Conservation (phyloP, 768 basidiomycete species). For the Mycena vitilis region DNA sequence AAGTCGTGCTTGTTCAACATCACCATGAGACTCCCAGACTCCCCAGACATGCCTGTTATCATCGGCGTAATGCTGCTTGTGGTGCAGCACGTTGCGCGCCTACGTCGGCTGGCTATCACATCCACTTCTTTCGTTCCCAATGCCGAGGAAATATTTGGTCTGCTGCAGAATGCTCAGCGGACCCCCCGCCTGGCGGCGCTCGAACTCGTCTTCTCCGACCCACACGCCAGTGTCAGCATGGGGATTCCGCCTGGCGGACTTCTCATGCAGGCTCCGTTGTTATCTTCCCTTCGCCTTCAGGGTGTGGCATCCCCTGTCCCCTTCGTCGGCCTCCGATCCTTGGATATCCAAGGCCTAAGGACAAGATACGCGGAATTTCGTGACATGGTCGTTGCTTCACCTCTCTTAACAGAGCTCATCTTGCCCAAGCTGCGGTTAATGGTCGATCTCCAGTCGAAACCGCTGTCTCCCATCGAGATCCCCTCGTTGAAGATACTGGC, state of each 20-base stretch:
- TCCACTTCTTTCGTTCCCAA: constrained; percentile 2
- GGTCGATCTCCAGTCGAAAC: constrained; percentile 21
- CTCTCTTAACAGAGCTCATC: constrained; percentile 29
- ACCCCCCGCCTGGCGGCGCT: constrained; percentile 26
- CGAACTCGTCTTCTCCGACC: constrained; percentile 23
- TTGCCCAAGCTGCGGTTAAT: constrained; percentile 31
- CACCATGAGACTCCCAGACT: constrained; percentile 20
- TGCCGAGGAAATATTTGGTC: constrained; percentile 31
- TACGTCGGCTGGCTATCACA: constrained; percentile 24
- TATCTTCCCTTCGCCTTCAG: constrained; percentile 30
- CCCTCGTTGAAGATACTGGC: constrained; percentile 32
- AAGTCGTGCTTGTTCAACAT: constrained; percentile 36
- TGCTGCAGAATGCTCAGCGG: constrained; percentile 33
- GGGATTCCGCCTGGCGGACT: constrained; percentile 16
- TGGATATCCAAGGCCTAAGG: constrained; percentile 31
- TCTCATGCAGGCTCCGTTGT: constrained; percentile 27
- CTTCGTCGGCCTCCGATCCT: constrained; percentile 31
- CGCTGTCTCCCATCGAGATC: constrained; percentile 30
- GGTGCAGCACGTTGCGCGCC: constrained; percentile 27
- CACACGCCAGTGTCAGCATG: constrained; percentile 15
- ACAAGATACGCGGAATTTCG: constrained; percentile 27
- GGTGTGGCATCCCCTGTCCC: constrained; percentile 33
- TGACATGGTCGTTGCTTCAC: constrained; percentile 32
- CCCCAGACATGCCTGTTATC: constrained; percentile 19
- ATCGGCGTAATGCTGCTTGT: constrained; percentile 32